Evolutionary conservation across 495 filamentous ascomycete species (phyloP).

Genomic region (Penicillium turbatum): DNA sequence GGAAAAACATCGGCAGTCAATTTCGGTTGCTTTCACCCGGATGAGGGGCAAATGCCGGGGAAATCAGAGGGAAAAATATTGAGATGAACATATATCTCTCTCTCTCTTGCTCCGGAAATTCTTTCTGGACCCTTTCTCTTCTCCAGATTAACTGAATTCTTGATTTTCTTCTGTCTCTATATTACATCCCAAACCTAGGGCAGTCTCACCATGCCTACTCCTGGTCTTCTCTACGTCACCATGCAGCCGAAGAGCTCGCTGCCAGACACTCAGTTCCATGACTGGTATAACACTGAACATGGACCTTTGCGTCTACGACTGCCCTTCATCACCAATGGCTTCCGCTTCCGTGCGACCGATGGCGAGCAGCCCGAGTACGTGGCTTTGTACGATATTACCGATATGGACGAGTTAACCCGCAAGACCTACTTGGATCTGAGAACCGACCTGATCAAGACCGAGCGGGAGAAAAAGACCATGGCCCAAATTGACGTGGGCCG

Average conservation of each 20-base stretch:
- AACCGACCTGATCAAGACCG: conserved; percentile 57
- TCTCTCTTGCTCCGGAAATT: neutral
- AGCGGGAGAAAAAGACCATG: conserved; percentile 72
- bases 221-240: conserved; percentile 72
- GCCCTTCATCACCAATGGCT: conserved; percentile 68
- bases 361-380: conserved; percentile 58
- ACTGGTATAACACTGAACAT: conserved; percentile 91
- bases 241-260: conserved; percentile 67
- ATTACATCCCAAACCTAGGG: neutral
- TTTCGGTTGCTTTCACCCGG: conserved; percentile 29
- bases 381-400: conserved; percentile 74
- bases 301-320: conserved; percentile 71
- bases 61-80: too few species aligned
- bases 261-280: conserved; percentile 68
- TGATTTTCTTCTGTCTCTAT: neutral
- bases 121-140: neutral
- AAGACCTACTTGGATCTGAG: conserved; percentile 64
- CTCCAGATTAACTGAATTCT: neutral
- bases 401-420: conserved; percentile 63
- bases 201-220: conserved; percentile 33
- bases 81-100: too few species aligned
- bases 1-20: conserved; percentile 19
- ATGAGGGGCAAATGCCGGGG: conserved; percentile 12
- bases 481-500: conserved; percentile 68
- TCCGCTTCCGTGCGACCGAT: conserved; percentile 70